These are phyloP conservation scores for Phylloporus rhodoxanthus DNA, from an alignment of 768 basidiomycete species.

Conservation along the genomic window DNA sequence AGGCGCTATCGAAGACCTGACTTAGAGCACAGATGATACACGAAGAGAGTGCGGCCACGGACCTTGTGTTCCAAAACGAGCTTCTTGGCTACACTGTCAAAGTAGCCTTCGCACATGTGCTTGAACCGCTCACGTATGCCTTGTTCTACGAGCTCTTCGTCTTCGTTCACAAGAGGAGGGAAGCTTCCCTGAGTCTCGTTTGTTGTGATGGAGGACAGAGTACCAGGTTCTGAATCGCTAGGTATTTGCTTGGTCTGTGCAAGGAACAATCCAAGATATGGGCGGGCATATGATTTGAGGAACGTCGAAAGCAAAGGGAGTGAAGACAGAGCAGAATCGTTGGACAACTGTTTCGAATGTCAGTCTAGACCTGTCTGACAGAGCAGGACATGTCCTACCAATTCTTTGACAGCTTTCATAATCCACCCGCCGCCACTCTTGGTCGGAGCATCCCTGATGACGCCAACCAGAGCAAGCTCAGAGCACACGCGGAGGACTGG, in stretches of 20 bases:
- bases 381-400: constrained; percentile 47
- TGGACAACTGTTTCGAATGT: constrained; percentile 57
- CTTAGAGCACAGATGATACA: neutral
- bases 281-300: constrained; percentile 84
- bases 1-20: constrained; percentile 52
- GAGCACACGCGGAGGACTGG: constrained; percentile 82
- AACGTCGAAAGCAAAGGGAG: constrained; percentile 88
- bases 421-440: constrained; percentile 82
- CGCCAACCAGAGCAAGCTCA: constrained; percentile 83
- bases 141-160: constrained; percentile 74
- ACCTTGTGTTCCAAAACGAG: constrained; percentile 89
- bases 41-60: constrained; percentile 15
- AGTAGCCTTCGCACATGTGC: constrained; percentile 91
- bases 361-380: constrained; percentile 12
- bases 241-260: constrained; percentile 55
- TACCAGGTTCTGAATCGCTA: constrained; percentile 49
- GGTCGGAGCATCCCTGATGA: constrained; percentile 66
- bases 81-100: constrained; percentile 87
- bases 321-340: constrained; percentile 81
- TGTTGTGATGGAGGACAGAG: constrained; percentile 38
- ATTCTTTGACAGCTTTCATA: constrained; percentile 78
- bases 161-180: constrained; percentile 42
- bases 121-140: constrained; percentile 86
- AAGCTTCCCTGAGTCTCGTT: constrained; percentile 34
- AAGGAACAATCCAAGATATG: constrained; percentile 76